phyloP scores from a whole-genome alignment of 2,329 filamentous ascomycete species.

The Teratosphaeria nubilosa region DNA sequence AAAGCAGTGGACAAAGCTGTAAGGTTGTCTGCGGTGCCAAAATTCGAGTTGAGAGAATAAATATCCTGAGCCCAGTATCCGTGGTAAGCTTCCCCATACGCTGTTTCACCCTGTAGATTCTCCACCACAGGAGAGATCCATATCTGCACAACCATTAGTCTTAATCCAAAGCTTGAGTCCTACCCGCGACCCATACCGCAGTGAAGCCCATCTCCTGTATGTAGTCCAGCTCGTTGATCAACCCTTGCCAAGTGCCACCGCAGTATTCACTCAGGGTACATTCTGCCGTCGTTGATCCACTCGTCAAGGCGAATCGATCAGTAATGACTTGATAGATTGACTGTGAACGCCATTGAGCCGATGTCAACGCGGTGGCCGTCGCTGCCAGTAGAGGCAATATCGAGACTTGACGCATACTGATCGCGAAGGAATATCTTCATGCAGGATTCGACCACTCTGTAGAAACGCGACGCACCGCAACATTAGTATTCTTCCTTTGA shows the following conservation, averaged over 20 bases:
- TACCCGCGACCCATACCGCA: constrained; percentile 13
- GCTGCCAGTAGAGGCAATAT: constrained; percentile 2
- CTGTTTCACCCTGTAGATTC: constrained; percentile 29
- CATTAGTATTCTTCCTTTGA: not conserved
- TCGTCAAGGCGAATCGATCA: constrained; percentile 43
- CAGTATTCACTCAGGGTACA: constrained; percentile 36
- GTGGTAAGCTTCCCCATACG: constrained; percentile 34
- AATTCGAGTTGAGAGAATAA: constrained; percentile 36
- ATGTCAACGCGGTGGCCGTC: constrained; percentile 8
- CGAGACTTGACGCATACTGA: not conserved
- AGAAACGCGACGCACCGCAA: not conserved
- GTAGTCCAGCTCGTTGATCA: constrained; percentile 36
- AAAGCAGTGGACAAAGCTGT: constrained; percentile 33
- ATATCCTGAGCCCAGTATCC: constrained; percentile 39
- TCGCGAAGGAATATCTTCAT: not conserved
- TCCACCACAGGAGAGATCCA: constrained; percentile 33
- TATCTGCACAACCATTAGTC: constrained; percentile 7
- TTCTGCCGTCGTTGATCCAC: constrained; percentile 33
- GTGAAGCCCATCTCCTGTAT: constrained; percentile 42
- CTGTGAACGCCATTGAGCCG: constrained; percentile 39
- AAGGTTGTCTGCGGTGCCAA: constrained; percentile 36
- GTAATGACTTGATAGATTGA: constrained; percentile 52
- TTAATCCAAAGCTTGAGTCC: not conserved
- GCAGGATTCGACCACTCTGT: not conserved
- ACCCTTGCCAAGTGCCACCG: constrained; percentile 39